phyloP scores from a whole-genome alignment of 176 grass and related monocot species.

The Oryza punctata region DNA sequence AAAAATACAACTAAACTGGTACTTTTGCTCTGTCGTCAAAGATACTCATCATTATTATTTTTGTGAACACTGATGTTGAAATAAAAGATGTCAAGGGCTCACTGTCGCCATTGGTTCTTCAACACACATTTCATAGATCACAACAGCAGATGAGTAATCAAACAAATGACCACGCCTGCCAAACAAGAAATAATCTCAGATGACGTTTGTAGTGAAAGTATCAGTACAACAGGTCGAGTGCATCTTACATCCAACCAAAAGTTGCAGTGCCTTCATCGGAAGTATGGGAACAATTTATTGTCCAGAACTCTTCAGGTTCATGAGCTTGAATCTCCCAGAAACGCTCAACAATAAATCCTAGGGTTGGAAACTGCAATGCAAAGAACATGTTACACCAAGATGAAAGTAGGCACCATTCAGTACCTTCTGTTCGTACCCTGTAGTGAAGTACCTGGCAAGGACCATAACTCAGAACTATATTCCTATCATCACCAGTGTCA shows the following conservation, averaged over 20 bases:
- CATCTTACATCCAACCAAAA: constrained; percentile 89
- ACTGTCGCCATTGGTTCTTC: constrained; percentile 95
- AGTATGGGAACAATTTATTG: constrained; percentile 93
- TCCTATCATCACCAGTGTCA: constrained; percentile 70
- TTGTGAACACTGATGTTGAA: constrained; percentile 19
- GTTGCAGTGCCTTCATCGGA: constrained; percentile 85
- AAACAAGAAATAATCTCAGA: constrained; percentile 44
- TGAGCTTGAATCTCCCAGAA: constrained; percentile 99
- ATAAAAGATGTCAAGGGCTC: constrained; percentile 41
- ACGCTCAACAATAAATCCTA: constrained; percentile 95
- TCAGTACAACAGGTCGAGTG: constrained; percentile 1
- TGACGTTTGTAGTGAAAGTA: constrained; percentile 19
- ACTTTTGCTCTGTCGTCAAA: constrained; percentile 9
- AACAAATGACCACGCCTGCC: constrained; percentile 86
- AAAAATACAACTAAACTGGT: constrained; percentile 25
- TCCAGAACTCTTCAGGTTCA: constrained; percentile 96
- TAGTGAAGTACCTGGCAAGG: constrained; percentile 79
- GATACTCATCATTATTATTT: not conserved
- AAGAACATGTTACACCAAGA: constrained; percentile 41
- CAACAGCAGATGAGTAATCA: constrained; percentile 77
- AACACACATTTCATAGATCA: constrained; percentile 91
- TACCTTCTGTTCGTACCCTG: constrained; percentile 12
- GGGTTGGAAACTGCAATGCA: constrained; percentile 80
- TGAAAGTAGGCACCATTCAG: constrained; percentile 11
- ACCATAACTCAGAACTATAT: constrained; percentile 91